Evolutionary conservation across 768 basidiomycete genomes (phyloP).

Genomic region (Collybiopsis luxurians): DNA sequence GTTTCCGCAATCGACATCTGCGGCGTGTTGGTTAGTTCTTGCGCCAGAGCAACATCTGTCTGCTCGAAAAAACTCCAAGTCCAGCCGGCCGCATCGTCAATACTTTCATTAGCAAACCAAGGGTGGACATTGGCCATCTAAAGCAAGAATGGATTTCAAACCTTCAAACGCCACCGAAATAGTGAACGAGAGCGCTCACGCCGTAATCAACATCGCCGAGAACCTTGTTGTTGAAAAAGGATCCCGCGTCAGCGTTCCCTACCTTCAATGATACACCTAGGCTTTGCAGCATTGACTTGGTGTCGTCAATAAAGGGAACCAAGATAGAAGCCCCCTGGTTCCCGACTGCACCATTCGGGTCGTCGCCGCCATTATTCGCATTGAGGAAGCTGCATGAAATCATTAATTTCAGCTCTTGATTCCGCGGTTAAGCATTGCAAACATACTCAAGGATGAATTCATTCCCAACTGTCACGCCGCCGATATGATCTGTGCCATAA

Average conservation of each 20-base stretch:
- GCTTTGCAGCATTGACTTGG: slow-evolving; percentile 51
- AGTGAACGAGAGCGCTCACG: slow-evolving; percentile 33
- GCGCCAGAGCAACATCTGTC: slow-evolving; percentile 55
- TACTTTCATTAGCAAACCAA: slow-evolving; percentile 83
- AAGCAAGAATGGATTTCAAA: too few species aligned
- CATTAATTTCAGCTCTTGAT: background rate
- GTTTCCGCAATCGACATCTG: slow-evolving; percentile 93
- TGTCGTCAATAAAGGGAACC: slow-evolving; percentile 65
- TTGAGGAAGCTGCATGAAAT: slow-evolving; percentile 52
- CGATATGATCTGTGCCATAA: slow-evolving; percentile 74
- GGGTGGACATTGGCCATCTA: slow-evolving; percentile 86
- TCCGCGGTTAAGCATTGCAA: background rate
- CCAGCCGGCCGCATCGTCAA: slow-evolving; percentile 74
- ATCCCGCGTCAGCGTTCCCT: slow-evolving; percentile 84
- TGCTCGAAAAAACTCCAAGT: slow-evolving; percentile 73
- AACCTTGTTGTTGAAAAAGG: slow-evolving; percentile 74
- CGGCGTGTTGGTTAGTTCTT: slow-evolving; percentile 61
- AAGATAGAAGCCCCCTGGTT: slow-evolving; percentile 62
- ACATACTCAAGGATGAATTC: slow-evolving; percentile 79
- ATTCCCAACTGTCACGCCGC: slow-evolving; percentile 88
- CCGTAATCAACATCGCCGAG: slow-evolving; percentile 67
- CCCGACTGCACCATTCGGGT: slow-evolving; percentile 58
- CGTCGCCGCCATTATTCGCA: slow-evolving; percentile 37
- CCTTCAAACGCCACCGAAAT: background rate
- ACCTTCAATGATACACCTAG: slow-evolving; percentile 63